These are phyloP conservation scores for Dryadomyces quercus-mongolicae DNA, from an alignment of 2,329 filamentous ascomycete genomes.

Conservation along the genomic window DNA sequence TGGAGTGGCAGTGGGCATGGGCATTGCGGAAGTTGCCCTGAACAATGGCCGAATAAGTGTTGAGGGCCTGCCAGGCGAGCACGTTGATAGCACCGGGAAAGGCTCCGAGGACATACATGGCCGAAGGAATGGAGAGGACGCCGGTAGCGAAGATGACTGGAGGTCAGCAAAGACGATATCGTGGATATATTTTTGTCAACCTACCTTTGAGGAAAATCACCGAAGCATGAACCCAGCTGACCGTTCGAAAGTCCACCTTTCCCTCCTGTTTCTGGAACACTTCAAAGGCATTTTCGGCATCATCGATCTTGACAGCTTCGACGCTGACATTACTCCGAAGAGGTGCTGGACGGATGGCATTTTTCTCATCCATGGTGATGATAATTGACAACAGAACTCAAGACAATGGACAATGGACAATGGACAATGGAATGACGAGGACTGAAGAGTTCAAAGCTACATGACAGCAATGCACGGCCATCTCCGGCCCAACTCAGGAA, in stretches of 20 bases:
- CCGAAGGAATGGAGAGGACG: conserved; percentile 47
- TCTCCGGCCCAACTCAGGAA: too few relatives aligned
- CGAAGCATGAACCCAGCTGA: conserved; percentile 33
- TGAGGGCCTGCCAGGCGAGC: conserved; percentile 41
- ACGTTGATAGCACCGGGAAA: conserved; percentile 76
- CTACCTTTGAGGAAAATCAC: conserved; percentile 32
- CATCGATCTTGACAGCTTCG: not conserved
- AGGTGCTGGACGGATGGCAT: too few relatives aligned
- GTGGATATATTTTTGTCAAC: not conserved
- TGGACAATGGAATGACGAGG: too few relatives aligned
- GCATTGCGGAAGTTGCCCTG: conserved; percentile 26
- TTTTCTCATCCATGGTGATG: too few relatives aligned
- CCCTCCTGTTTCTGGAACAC: conserved; percentile 31
- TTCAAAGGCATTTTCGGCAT: conserved; percentile 15
- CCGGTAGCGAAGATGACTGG: conserved; percentile 33
- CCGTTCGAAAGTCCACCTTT: conserved; percentile 30
- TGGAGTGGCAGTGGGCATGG: conserved; percentile 26
- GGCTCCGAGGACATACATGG: conserved; percentile 66
- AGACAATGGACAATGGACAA: too few relatives aligned
- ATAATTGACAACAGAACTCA: too few relatives aligned
- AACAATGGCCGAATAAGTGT: conserved; percentile 26
- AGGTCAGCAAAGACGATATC: not conserved
- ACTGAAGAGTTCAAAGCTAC: too few relatives aligned
- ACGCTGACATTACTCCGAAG: not conserved
- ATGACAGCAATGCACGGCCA: too few relatives aligned